These are phyloP conservation scores for Friedmanniomyces endolithicus DNA, from an alignment of 495 filamentous ascomycete genomes.

Conservation along the genomic window DNA sequence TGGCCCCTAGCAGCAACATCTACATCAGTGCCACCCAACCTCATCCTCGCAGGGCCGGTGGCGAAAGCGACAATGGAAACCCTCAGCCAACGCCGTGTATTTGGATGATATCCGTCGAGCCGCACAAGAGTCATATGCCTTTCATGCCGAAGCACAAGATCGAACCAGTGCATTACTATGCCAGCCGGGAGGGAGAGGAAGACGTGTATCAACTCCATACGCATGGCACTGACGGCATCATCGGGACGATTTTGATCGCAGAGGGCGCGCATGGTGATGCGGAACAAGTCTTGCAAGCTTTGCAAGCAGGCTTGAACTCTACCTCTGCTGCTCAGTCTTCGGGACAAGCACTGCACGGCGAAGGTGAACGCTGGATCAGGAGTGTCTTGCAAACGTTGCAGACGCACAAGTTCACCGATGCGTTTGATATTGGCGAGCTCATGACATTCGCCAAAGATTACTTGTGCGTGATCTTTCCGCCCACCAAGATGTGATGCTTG, in stretches of 20 bases:
- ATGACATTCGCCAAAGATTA: conserved; percentile 10
- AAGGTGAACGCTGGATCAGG: conserved; percentile 5
- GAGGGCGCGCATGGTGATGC: not conserved
- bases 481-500: not conserved
- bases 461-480: not conserved
- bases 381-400: conserved; percentile 2
- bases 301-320: conserved; percentile 1
- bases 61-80: not conserved
- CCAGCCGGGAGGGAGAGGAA: not conserved
- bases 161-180: conserved; percentile 2
- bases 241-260: conserved; percentile 4
- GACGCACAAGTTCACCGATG: not conserved
- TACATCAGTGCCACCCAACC: conserved; percentile 6
- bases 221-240: conserved; percentile 3
- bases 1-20: conserved; percentile 3
- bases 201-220: not conserved
- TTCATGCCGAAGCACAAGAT: not conserved
- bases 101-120: conserved; percentile 11
- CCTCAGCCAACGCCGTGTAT: not conserved
- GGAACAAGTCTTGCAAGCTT: not conserved
- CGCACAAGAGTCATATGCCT: conserved; percentile 4
- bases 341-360: not conserved
- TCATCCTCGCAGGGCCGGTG: not conserved
- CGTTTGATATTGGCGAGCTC: conserved; percentile 4
- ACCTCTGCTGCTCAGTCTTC: not conserved